These are phyloP conservation scores for Microbotryomycetes sp. DNA, from an alignment of 1,284 basidiomycete genomes.

Conservation along the genomic window DNA sequence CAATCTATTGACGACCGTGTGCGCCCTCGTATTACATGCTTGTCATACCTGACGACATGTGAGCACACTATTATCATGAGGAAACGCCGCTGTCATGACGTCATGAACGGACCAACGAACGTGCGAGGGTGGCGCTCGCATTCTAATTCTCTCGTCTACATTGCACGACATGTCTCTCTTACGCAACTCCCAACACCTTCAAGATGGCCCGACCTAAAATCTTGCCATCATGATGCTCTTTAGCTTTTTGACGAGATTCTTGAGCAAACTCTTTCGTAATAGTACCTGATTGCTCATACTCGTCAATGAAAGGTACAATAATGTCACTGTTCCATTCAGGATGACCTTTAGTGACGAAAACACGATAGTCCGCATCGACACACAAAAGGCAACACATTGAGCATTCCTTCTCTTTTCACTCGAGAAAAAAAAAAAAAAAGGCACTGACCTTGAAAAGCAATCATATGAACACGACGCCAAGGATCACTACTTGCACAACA, in stretches of 20 bases:
- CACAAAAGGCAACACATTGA: too few relatives aligned
- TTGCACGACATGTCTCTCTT: too few relatives aligned
- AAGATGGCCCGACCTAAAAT: neutral
- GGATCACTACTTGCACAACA: slow-evolving; percentile 17
- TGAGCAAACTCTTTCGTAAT: slow-evolving; percentile 26
- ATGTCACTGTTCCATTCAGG: slow-evolving; percentile 23
- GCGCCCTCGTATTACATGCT: too few relatives aligned
- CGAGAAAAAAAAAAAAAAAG: neutral
- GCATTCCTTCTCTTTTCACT: slow-evolving; percentile 25
- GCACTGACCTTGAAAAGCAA: slow-evolving; percentile 30
- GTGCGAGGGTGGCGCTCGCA: too few relatives aligned
- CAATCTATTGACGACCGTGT: too few relatives aligned
- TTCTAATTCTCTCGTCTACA: too few relatives aligned
- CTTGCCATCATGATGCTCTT: slow-evolving; percentile 16
- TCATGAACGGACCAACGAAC: too few relatives aligned
- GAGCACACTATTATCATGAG: too few relatives aligned
- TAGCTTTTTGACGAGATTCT: slow-evolving; percentile 16
- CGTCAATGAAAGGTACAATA: slow-evolving; percentile 24
- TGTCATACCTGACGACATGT: too few relatives aligned
- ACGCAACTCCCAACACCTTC: neutral
- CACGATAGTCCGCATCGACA: too few relatives aligned
- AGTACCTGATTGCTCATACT: slow-evolving; percentile 24
- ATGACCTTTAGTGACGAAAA: neutral
- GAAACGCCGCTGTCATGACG: too few relatives aligned
- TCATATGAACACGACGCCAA: slow-evolving; percentile 30